phyloP scores from a whole-genome alignment of 192 early-diverging fungal genomes.

The Coemansia asiatica region DNA sequence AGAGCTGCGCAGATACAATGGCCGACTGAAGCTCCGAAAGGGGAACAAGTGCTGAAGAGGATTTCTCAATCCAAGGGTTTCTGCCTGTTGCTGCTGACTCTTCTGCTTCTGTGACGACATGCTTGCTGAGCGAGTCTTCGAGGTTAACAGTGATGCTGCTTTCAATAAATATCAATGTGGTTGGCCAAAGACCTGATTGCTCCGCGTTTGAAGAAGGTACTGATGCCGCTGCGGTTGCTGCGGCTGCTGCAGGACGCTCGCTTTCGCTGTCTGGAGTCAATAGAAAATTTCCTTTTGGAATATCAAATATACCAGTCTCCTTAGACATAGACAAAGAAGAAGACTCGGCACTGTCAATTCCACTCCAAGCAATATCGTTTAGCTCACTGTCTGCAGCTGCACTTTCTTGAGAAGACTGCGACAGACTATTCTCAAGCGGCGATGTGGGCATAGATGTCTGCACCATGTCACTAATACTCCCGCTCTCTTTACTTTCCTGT shows the following conservation, averaged over 20 bases:
- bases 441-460: not conserved
- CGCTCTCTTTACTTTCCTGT: too few species aligned
- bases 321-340: not conserved
- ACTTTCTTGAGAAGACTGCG: not conserved
- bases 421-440: too few species aligned
- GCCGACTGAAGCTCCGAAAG: not conserved
- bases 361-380: constrained; percentile 23
- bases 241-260: constrained; percentile 9
- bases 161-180: constrained; percentile 2
- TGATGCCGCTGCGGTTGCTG: not conserved
- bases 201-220: too few species aligned
- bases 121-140: not conserved
- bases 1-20: not conserved
- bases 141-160: not conserved
- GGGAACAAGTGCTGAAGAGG: not conserved
- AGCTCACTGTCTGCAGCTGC: not conserved
- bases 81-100: too few species aligned
- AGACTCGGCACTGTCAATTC: constrained; percentile 12
- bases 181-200: not conserved
- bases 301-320: constrained; percentile 4
- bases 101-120: too few species aligned
- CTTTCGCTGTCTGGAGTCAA: not conserved
- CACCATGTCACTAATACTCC: not conserved
- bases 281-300: constrained; percentile 8
- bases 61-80: too few species aligned